Evolutionary conservation across 164 flowering plant genomes (phyloP).

Genomic region (Piper longum): DNA sequence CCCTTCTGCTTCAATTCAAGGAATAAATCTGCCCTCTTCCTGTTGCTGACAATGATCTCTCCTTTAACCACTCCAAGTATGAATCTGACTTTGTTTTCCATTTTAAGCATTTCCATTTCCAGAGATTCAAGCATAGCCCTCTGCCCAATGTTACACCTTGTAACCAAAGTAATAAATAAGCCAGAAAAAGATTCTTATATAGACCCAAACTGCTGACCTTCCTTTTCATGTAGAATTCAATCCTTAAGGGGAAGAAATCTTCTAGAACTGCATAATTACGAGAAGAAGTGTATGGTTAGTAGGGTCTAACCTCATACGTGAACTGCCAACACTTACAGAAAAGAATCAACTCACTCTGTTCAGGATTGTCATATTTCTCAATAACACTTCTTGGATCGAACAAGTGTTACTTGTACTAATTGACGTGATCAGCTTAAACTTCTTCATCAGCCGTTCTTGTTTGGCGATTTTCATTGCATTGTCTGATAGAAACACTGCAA

Average conservation of each 20-base stretch:
- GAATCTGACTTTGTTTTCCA: constrained; percentile 82
- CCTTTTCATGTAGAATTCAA: constrained; percentile 61
- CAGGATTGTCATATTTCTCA: constrained; percentile 77
- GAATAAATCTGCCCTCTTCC: constrained; percentile 63
- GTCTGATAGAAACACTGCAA: constrained; percentile 46
- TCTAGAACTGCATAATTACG: constrained; percentile 57
- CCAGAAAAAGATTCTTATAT: neutral
- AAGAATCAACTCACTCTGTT: constrained; percentile 44
- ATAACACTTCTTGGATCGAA: constrained; percentile 62
- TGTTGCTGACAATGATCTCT: constrained; percentile 69
- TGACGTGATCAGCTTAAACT: constrained; percentile 59
- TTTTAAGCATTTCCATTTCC: constrained; percentile 42
- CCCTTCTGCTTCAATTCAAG: constrained; percentile 65
- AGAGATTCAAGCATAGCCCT: constrained; percentile 42
- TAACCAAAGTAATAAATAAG: neutral
- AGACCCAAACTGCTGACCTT: constrained; percentile 28
- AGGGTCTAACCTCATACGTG: neutral
- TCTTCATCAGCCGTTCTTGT: constrained; percentile 79
- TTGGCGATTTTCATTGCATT: constrained; percentile 38
- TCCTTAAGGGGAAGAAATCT: constrained; percentile 64
- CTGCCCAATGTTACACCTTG: constrained; percentile 28
- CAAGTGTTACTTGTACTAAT: constrained; percentile 84
- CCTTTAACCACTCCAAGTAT: constrained; percentile 73
- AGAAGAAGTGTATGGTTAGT: neutral
- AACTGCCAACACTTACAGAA: neutral